Evolutionary conservation across 2,329 filamentous ascomycete genomes (phyloP).

Genomic region (Aureobasidium vineae): DNA sequence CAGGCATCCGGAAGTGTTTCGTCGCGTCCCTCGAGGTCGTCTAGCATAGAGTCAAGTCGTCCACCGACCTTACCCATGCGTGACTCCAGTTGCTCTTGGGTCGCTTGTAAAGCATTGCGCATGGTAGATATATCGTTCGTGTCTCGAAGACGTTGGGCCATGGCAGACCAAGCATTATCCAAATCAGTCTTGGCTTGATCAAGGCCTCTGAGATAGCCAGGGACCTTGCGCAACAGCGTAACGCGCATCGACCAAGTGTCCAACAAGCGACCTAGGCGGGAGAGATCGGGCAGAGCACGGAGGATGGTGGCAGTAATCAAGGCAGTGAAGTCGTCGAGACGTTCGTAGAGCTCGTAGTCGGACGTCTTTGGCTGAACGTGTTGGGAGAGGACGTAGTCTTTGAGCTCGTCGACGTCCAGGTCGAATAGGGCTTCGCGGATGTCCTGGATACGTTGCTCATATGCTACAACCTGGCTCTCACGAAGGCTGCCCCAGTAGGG

Average conservation of each 20-base stretch:
- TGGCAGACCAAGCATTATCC: constrained; percentile 63
- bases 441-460: constrained; percentile 70
- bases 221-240: constrained; percentile 69
- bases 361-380: constrained; percentile 55
- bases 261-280: constrained; percentile 69
- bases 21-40: constrained; percentile 75
- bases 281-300: constrained; percentile 79
- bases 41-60: constrained; percentile 79
- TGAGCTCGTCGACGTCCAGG: constrained; percentile 80
- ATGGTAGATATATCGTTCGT: constrained; percentile 46
- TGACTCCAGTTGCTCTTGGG: constrained; percentile 62
- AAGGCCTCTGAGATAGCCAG: constrained; percentile 65
- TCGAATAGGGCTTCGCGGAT: constrained; percentile 68
- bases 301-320: constrained; percentile 88
- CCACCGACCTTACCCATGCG: constrained; percentile 69
- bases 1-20: constrained; percentile 84
- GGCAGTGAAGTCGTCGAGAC: constrained; percentile 83
- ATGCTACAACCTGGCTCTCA: constrained; percentile 60
- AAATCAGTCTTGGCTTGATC: constrained; percentile 63
- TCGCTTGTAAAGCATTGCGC: constrained; percentile 41
- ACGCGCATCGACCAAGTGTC: constrained; percentile 76
- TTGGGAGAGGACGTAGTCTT: constrained; percentile 78
- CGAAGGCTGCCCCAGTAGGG: constrained; percentile 71
- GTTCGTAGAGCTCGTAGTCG: constrained; percentile 40
- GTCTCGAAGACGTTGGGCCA: constrained; percentile 42